Evolutionary conservation across 257 asterid species (phyloP).

Genomic region (Misopates orontium): DNA sequence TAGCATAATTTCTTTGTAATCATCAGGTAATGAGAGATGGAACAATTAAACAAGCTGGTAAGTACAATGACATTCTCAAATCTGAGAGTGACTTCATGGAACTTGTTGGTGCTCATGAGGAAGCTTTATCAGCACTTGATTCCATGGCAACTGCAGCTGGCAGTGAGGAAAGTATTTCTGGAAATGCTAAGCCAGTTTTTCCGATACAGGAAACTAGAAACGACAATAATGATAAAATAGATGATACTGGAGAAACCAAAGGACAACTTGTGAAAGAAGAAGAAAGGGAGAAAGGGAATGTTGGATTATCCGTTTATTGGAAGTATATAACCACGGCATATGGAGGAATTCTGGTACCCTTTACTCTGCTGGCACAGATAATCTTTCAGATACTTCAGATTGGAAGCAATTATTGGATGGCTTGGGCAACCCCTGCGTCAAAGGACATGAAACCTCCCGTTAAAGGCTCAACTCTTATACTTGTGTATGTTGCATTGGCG

Average conservation of each 20-base stretch:
- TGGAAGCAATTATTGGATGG: constrained; percentile 98
- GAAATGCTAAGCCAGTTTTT: constrained; percentile 26
- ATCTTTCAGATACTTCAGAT: constrained; percentile 74
- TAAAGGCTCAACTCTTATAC: constrained; percentile 59
- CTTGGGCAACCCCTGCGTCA: constrained; percentile 95
- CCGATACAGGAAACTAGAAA: constrained; percentile 39
- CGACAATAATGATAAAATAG: constrained; percentile 34
- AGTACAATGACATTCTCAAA: constrained; percentile 67
- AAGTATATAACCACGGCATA: constrained; percentile 73
- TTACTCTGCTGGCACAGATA: constrained; percentile 63
- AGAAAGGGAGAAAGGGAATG: constrained; percentile 87
- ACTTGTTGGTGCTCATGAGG: constrained; percentile 86
- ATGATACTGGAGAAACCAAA: constrained; percentile 36
- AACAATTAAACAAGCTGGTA: constrained; percentile 72
- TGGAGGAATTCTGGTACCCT: constrained; percentile 81
- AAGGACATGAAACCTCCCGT: constrained; percentile 57
- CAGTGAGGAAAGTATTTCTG: constrained; percentile 31
- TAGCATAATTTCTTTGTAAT: constrained; percentile 3
- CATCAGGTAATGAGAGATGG: constrained; percentile 88
- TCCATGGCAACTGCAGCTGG: constrained; percentile 30
- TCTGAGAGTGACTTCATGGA: constrained; percentile 78
- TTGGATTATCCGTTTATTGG: constrained; percentile 78
- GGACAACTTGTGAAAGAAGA: constrained; percentile 89
- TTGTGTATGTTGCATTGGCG: constrained; percentile 66
- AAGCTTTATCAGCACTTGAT: constrained; percentile 69